Percentiles rank a stretch among this genome's conserved stretches.
Conservation (phyloP, 2,329 filamentous ascomycete species). For the Exophiala alcalophila region DNA sequence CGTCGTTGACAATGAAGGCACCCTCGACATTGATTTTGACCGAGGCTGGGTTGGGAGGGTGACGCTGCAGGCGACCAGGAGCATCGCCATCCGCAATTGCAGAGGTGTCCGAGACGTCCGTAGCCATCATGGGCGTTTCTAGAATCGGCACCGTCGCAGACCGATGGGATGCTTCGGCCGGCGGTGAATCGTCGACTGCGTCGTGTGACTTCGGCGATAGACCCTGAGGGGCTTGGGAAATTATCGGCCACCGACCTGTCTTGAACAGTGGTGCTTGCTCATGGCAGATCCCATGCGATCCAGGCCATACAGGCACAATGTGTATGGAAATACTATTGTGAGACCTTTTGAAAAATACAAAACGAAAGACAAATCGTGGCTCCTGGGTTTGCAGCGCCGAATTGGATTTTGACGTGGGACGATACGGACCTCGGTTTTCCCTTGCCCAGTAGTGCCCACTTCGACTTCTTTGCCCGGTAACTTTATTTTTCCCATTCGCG, state of each 20-base stretch:
- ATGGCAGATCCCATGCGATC: slow-evolving; percentile 6
- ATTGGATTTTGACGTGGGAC: background rate
- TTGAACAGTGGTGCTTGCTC: background rate
- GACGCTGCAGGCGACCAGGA: slow-evolving; percentile 33
- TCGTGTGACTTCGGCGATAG: slow-evolving; percentile 7
- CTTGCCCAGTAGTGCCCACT: background rate
- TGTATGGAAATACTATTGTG: too few relatives aligned
- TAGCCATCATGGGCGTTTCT: slow-evolving; percentile 4
- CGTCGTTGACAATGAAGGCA: slow-evolving; percentile 91
- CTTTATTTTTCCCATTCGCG: too few relatives aligned
- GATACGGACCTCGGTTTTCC: slow-evolving; percentile 11
- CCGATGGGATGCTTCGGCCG: background rate
- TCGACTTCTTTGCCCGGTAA: too few relatives aligned
- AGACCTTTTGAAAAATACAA: background rate
- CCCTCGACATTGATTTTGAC: slow-evolving; percentile 96
- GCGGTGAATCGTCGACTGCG: slow-evolving; percentile 3
- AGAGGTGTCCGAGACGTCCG: slow-evolving; percentile 16
- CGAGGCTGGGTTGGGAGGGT: slow-evolving; percentile 60
- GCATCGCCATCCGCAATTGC: slow-evolving; percentile 19
- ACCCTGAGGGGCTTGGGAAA: background rate
- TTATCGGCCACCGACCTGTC: slow-evolving; percentile 9
- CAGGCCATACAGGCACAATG: slow-evolving; percentile 6
- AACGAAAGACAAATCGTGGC: background rate
- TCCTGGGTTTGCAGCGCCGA: too few relatives aligned
- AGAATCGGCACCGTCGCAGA: slow-evolving; percentile 12